These are phyloP conservation scores for Pleurotus platypus DNA, from an alignment of 768 basidiomycete species.

Conservation along the genomic window DNA sequence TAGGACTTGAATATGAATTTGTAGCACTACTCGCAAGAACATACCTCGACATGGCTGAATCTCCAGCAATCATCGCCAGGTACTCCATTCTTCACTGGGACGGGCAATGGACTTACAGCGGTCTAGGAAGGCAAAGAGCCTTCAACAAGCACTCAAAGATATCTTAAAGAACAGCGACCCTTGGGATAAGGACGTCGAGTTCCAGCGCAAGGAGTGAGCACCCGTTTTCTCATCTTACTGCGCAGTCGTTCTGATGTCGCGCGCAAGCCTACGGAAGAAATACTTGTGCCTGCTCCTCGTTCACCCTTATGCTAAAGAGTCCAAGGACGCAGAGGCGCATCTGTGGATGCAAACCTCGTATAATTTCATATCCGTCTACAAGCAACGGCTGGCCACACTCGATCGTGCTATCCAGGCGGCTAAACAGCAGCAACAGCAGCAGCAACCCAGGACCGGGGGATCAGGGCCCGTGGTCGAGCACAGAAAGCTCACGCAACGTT, in stretches of 20 bases:
- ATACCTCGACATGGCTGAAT: slow-evolving; percentile 36
- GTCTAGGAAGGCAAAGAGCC: slow-evolving; percentile 72
- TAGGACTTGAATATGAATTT: background rate
- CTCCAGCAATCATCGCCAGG: slow-evolving; percentile 41
- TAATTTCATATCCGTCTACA: slow-evolving; percentile 79
- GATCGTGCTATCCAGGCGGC: slow-evolving; percentile 52
- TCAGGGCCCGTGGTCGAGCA: slow-evolving; percentile 69
- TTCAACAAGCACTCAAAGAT: slow-evolving; percentile 74
- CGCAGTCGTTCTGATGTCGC: slow-evolving; percentile 12
- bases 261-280: slow-evolving; percentile 59
- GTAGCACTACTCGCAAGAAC: slow-evolving; percentile 1
- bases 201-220: slow-evolving; percentile 80
- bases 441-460: slow-evolving; percentile 27
- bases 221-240: slow-evolving; percentile 9
- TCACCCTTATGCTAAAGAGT: slow-evolving; percentile 67
- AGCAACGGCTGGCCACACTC: slow-evolving; percentile 64
- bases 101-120: slow-evolving; percentile 11
- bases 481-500: slow-evolving; percentile 82
- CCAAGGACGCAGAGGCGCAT: slow-evolving; percentile 76
- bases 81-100: slow-evolving; percentile 21
- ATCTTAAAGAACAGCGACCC: slow-evolving; percentile 70
- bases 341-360: slow-evolving; percentile 95
- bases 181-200: slow-evolving; percentile 85
- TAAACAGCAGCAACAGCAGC: slow-evolving; percentile 31
- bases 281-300: slow-evolving; percentile 68